Evolutionary conservation across 495 filamentous ascomycete genomes (phyloP), one percentile per base, ranked within the genome.

Genomic region (Penicillium pancosmium): DNA sequence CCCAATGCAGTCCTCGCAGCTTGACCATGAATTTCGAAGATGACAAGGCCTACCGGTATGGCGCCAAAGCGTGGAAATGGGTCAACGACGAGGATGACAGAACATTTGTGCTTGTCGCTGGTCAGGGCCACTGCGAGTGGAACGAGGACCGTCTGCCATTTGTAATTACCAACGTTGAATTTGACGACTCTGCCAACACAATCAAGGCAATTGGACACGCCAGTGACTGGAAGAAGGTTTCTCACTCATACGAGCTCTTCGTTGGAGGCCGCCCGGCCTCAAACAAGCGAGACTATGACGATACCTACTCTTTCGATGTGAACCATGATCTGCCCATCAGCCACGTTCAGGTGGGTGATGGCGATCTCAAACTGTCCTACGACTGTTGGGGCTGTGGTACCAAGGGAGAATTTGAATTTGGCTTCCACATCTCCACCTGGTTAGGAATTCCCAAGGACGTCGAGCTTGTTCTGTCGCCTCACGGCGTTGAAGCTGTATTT

Each of bases 21-120:
- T 56, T 76, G 51, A 52, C 64, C 12, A 36, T 78, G 41, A 61
- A 54, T 7, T 73, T 75, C 49, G 57, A 66, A 10, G 58, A 73
- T 50, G 60, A 70, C 23, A 48, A 48, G 3, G 62, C 68, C 4
- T 77, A 70, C 44, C 44, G 27, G 1, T 73, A 74, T 55, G 63
- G 69, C 12, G 63, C 71, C 52, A 27, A 48, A 10, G 57, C 60
- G 36, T 79, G 76, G 74, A 52, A 69, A 55, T 79, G 76, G 76
- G 64, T 75, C 16, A 78, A 79, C 48, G 71, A 68, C 10, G 60
- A 54, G 10, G 66, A 69, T 40, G 62, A 74, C 43, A 65, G 66
- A 44, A 68, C 60, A n/a, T 69, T 79, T 27, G 49, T 78, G 3
- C 58, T 78, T 46, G 69, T 78, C 18, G 73, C 75, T n/a, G 75